These are phyloP conservation scores for Apiospora phragmitis DNA, from an alignment of 2,329 filamentous ascomycete species.

Conservation along the genomic window DNA sequence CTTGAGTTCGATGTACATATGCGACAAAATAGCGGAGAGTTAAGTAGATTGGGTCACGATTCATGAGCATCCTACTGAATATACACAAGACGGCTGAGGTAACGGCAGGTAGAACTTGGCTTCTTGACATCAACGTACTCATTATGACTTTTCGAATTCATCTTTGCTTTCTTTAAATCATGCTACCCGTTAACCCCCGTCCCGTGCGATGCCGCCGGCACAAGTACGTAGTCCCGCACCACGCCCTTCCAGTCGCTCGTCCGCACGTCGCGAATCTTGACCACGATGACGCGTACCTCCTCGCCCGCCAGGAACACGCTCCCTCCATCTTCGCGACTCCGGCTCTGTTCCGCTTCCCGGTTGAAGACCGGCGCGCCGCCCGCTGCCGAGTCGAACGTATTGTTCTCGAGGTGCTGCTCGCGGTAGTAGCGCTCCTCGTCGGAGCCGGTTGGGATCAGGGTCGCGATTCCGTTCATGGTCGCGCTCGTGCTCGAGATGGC, in stretches of 20 bases:
- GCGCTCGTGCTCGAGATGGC: slow-evolving; percentile 86
- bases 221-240: slow-evolving; percentile 73
- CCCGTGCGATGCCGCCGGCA: slow-evolving; percentile 25
- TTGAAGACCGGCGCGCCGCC: slow-evolving; percentile 40
- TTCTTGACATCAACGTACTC: neutral
- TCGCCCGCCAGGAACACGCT: slow-evolving; percentile 74
- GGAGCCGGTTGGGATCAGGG: slow-evolving; percentile 69
- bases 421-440: slow-evolving; percentile 86
- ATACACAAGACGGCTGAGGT: neutral
- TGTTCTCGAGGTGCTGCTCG: slow-evolving; percentile 83
- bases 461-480: slow-evolving; percentile 88
- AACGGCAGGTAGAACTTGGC: neutral
- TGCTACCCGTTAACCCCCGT: neutral
- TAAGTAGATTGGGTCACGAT: neutral
- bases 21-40: neutral
- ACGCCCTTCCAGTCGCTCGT: slow-evolving; percentile 96
- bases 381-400: slow-evolving; percentile 72
- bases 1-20: neutral
- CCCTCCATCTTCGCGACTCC: slow-evolving; percentile 48
- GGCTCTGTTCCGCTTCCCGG: slow-evolving; percentile 26
- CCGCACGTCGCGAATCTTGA: slow-evolving; percentile 79
- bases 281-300: slow-evolving; percentile 84
- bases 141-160: neutral
- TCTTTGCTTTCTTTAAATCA: neutral
- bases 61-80: neutral